Percentiles rank a stretch among this genome's conserved stretches.
These are phyloP conservation scores for Kwoniella bestiolae DNA, from an alignment of 768 basidiomycete genomes.

Conservation along the genomic window DNA sequence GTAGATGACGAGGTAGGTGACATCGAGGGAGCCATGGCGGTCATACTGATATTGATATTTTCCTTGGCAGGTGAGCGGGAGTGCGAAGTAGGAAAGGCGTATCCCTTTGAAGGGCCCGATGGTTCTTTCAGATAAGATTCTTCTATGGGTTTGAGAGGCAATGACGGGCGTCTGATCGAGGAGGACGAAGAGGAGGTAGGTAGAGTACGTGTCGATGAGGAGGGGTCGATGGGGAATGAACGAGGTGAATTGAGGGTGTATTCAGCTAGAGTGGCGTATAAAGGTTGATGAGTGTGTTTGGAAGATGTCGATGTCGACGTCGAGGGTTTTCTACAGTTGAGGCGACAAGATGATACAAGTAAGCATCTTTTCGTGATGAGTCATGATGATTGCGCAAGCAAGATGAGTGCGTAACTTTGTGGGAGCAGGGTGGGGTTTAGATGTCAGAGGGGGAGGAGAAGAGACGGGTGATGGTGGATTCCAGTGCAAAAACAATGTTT, in stretches of 20 bases:
- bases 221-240: constrained; percentile 13
- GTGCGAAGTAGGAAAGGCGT: neutral
- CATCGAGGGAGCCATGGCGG: constrained; percentile 9
- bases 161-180: constrained; percentile 9
- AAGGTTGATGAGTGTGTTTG: constrained; percentile 10
- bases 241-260: constrained; percentile 8
- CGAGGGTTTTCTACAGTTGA: neutral
- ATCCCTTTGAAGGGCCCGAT: constrained; percentile 5
- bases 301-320: neutral
- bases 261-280: constrained; percentile 17
- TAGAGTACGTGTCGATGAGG: neutral
- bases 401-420: neutral
- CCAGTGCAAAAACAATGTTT: no score
- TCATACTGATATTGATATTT: constrained; percentile 10
- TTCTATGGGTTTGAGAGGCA: constrained; percentile 11
- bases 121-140: constrained; percentile 1
- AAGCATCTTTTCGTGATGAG: neutral
- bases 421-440: neutral
- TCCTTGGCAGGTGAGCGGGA: constrained; percentile 4
- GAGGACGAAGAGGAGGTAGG: neutral
- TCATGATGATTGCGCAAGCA: neutral
- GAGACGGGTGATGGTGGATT: neutral
- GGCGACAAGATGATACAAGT: neutral
- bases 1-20: constrained; percentile 19
- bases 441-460: neutral